Base-by-base conservation (phyloP, 106 monocot genomes). In the Apostasia ramifera region DNA sequence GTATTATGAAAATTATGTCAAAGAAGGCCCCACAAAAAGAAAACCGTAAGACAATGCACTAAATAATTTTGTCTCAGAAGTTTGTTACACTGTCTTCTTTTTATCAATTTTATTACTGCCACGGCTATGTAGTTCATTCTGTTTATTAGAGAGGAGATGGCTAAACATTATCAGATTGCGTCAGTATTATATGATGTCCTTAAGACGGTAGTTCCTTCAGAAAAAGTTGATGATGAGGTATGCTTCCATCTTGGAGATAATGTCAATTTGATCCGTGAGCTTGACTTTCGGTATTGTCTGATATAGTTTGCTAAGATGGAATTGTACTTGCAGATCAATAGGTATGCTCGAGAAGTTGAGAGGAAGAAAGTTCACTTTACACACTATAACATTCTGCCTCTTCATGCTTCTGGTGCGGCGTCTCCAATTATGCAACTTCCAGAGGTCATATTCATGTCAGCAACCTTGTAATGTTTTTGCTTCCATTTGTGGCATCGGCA, bases 371-470 rank as follows among this genome's bases (percentile, higher is more conserved):
- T 78, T 70, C 83, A 91, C 48, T 95, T 88, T 80, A 75, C 75
- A 37, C 86, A 78, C 49, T 95, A 86, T 71, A 95, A 95, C 79
- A 92, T 95, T 76, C 92, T 95, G 72, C 95, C 95, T 71, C 83
- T 95, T 70, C 61, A 82, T 82, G 59, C 76, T 71, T 72, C 86
- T 66, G 92, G 78, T 59, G 70, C 67, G 66, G 66, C 76, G 51
- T 82, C 91, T 58, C 70, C 73, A 64, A 84, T 95, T 53, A 92
- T 95, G 95, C 80, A 95, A 77, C 71, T 95, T 74, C 74, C 91
- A 43, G 95, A 91, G 86, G 95, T 83, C 49, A 75, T 61, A 10
- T 50, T 9, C 38, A 65, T 54, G 6, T 66, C 63, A 40, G 44
- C 58, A 48, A 49, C 8, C 15, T 65, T 6, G n/a, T 7, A 12